phyloP scores from a whole-genome alignment of 495 filamentous ascomycete species.

The Aspergillus coremiiformis region DNA sequence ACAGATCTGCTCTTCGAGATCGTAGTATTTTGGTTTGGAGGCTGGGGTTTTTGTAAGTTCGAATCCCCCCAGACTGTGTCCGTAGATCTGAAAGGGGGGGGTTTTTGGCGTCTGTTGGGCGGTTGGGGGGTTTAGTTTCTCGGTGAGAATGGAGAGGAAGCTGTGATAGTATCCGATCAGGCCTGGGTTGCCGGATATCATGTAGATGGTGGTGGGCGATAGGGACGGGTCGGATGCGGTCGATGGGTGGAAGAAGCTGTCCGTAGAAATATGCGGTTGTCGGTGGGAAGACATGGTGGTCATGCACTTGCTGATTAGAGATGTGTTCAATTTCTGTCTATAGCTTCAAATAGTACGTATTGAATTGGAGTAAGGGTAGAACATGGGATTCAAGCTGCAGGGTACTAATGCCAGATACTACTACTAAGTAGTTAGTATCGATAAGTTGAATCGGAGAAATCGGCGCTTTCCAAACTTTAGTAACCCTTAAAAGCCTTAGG shows the following conservation, averaged over 20 bases:
- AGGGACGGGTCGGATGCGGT: constrained; percentile 9
- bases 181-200: constrained; percentile 85
- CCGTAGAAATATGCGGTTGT: constrained; percentile 22
- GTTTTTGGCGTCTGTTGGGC: not conserved
- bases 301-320: not conserved
- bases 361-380: not conserved
- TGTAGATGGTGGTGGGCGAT: constrained; percentile 42
- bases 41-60: constrained; percentile 15
- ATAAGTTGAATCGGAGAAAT: not conserved
- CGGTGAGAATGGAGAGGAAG: constrained; percentile 53
- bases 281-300: not conserved
- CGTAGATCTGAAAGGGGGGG: constrained; percentile 46
- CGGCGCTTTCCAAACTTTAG: not conserved
- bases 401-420: not conserved
- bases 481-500: not conserved
- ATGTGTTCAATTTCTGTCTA: not conserved
- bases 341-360: not conserved
- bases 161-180: constrained; percentile 71
- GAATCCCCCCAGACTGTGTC: constrained; percentile 69
- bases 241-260: constrained; percentile 27
- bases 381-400: not conserved
- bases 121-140: constrained; percentile 1
- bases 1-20: constrained; percentile 58
- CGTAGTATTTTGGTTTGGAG: constrained; percentile 11
- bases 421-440: not conserved